Conservation (phyloP, 176 grass and related monocot genomes). For the Thinopyrum elongatum region DNA sequence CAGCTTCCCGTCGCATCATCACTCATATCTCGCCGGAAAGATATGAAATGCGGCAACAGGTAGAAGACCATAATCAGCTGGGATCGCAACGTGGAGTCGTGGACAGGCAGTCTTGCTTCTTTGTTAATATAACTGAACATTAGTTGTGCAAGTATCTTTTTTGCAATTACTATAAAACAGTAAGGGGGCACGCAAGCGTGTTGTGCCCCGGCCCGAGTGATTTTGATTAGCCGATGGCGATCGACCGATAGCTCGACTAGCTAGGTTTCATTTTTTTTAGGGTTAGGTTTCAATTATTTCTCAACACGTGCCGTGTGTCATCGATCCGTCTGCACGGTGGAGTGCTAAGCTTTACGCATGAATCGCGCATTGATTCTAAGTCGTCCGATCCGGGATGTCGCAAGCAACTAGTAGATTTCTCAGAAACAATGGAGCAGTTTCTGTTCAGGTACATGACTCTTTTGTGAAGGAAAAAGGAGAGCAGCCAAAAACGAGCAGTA, state of each 20-base stretch:
- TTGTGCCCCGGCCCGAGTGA: neutral
- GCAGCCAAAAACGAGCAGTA: no score
- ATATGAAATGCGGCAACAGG: neutral
- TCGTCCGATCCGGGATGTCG: neutral
- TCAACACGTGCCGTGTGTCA: neutral
- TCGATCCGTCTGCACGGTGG: neutral
- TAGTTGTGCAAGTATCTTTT: neutral
- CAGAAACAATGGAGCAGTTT: neutral
- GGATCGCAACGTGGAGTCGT: no score
- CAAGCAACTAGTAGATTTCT: neutral
- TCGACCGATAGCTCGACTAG: neutral
- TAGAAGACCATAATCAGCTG: no score
- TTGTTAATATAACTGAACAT: neutral
- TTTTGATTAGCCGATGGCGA: neutral
- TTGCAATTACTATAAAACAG: neutral
- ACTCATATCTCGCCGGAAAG: neutral
- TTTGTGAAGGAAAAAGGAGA: no score
- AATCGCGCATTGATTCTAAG: neutral
- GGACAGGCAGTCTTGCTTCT: neutral
- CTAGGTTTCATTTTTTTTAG: neutral
- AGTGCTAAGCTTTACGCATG: slow-evolving; percentile 17
- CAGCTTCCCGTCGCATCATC: neutral
- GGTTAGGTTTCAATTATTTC: neutral
- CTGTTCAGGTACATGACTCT: neutral
- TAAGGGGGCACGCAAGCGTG: neutral